These are phyloP conservation scores for Epichloe amarillans DNA, from an alignment of 2,329 filamentous ascomycete species.

Conservation along the genomic window DNA sequence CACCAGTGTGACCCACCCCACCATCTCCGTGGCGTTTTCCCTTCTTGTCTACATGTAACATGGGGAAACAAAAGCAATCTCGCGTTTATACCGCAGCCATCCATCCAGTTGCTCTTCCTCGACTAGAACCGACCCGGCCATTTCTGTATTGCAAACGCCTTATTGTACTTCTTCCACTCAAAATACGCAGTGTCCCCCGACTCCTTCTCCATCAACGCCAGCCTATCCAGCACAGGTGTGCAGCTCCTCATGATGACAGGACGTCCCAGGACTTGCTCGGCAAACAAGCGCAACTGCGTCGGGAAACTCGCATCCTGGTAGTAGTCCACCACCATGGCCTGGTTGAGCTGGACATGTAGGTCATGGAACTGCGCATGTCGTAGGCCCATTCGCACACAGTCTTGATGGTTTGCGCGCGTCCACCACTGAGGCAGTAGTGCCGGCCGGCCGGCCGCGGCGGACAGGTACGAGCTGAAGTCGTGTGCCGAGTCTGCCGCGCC, in stretches of 20 bases:
- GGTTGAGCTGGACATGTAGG: constrained; percentile 14
- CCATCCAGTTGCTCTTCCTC: background rate
- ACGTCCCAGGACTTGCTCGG: constrained; percentile 17
- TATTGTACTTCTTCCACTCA: constrained; percentile 1
- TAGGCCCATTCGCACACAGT: constrained; percentile 19
- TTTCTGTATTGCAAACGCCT: background rate
- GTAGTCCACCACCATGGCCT: constrained; percentile 18
- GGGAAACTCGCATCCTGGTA: constrained; percentile 25
- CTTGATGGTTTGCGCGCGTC: constrained; percentile 17
- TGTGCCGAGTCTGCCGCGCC: constrained; percentile 7
- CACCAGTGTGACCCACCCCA: too few species aligned
- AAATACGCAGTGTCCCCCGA: background rate
- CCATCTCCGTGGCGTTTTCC: too few species aligned
- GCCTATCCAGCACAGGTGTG: background rate
- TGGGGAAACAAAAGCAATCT: too few species aligned
- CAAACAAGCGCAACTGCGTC: constrained; percentile 30
- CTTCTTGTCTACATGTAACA: too few species aligned
- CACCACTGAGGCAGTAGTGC: constrained; percentile 27
- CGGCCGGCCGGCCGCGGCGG: background rate
- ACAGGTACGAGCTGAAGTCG: constrained; percentile 22
- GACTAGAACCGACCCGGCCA: background rate
- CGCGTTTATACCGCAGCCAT: too few species aligned
- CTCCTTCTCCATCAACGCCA: background rate
- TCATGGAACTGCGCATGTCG: constrained; percentile 11
- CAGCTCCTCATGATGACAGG: background rate